Base-by-base conservation (phyloP, 345 rosid genomes). In the Arabis hirsuta region DNA sequence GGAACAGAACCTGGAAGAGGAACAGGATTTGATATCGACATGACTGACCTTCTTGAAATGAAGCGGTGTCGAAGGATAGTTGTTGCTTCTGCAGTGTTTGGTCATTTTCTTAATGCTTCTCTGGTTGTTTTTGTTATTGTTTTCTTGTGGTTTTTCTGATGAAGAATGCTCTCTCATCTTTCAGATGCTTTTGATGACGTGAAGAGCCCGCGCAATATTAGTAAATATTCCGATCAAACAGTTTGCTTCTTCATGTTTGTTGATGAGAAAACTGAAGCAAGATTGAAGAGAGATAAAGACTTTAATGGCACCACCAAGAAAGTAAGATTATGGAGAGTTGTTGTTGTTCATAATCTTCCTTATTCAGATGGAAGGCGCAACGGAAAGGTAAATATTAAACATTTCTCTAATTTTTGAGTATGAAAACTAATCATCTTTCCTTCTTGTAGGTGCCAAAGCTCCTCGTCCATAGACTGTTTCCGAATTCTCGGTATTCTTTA, bases 81-180 rank as follows among this genome's bases (percentile, higher is more conserved):
- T 60, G 97, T 93, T 82, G 85, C 87, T 65, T 93, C 98, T 29
- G 91, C 94, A 63, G 88, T 93, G 62, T 93, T 93, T 67, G 94
- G 98, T 90, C 81, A n/a, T n/a, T 24, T 9, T 29, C 8, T 11
- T 26, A 5, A 14, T 67, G 27, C 12, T 55, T 11, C 39, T 42
- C 14, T 34, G 8, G 26, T 24, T 47, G 22, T 42, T 69, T 71
- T 67, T 22, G 44, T 60, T 13, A 24, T n/a, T 45, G 14, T 78
- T 57, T 62, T 61, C 36, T 27, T 68, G 12, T 52, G 57, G 44
- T 48, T 32, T 48, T 27, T 19, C 51, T 78, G 61, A 42, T 73
- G 48, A 45, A 43, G 36, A 31, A 34, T 8, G 7, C 19, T 32
- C 26, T 67, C 52, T 54, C 46, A 12, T 38, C 1, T 41, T 64